Evolutionary conservation across 805 yeast species (phyloP), one percentile per base, ranked within the genome.

Genomic region (Lachancea fermentati): DNA sequence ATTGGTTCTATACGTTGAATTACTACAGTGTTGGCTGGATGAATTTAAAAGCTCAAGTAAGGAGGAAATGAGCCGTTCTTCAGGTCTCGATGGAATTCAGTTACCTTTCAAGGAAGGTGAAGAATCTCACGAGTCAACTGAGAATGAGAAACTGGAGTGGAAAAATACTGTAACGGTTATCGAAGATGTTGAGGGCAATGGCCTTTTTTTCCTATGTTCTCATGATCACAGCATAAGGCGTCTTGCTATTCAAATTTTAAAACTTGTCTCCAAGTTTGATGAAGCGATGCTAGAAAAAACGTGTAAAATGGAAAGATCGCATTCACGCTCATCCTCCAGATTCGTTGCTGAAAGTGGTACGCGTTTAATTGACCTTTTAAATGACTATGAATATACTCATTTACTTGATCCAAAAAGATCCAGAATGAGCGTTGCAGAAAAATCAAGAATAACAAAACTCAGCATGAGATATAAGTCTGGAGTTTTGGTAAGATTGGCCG

Each of bases 161-260:
- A 85, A 85, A 49, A 79, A 78, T 34, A 78, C 87, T 13, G 79
- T 86, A 46, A 83, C 96, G 0, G 82, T 85, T 0, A 81, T 93
- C 34, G 97, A 93, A 60, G 97, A 91, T 46, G 85, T 91, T 7
- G 98, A 93, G 62, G 97, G 98, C 0, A 86, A 89, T 55, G 99
- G 96, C 0, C 63, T 93, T 22, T 93, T 86, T 54, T 91, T 94
- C 55, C 66, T 93, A 16, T 85, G 96, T 52, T 85, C 96, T 1
- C 94, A 88, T 50, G 96, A 88, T 55, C 72, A 82, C 32, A 69
- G 75, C 17, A 74, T 86, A 9, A 69, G 99, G 39, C 79, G 78
- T 44, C 64, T 80, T 34, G 97, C 95, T 0, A 68, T 89, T 2
- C 72, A 81, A 4, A 80, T 94, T 6, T 62, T 93, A 43, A 73